Evolutionary conservation across 768 basidiomycete genomes (phyloP).

Genomic region (Tulasnella calospora): DNA sequence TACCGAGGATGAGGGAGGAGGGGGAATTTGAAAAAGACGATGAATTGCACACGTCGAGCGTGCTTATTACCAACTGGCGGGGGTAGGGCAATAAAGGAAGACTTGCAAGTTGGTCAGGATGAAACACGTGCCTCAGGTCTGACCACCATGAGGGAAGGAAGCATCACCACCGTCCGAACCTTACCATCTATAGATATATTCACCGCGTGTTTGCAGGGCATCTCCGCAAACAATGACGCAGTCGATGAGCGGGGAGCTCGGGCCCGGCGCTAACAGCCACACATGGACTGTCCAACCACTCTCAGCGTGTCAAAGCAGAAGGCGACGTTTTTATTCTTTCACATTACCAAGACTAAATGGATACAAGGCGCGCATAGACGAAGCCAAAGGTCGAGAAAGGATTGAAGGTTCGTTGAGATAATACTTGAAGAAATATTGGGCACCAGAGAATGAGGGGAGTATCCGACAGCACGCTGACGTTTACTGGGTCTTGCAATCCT

Average conservation of each 20-base stretch:
- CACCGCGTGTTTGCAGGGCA: neutral
- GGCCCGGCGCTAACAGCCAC: neutral
- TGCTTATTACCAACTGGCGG: neutral
- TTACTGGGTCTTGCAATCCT: constrained; percentile 25
- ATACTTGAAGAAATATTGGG: neutral
- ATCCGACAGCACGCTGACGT: neutral
- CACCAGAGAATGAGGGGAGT: neutral
- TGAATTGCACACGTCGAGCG: neutral
- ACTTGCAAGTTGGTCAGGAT: neutral
- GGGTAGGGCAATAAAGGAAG: neutral
- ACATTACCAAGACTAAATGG: neutral
- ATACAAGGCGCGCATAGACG: neutral
- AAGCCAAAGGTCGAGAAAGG: neutral
- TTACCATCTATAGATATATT: neutral
- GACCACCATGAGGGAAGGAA: neutral
- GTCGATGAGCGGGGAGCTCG: neutral
- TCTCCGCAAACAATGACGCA: neutral
- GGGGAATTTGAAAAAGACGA: neutral
- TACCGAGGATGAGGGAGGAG: neutral
- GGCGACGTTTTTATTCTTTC: neutral
- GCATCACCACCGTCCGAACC: neutral
- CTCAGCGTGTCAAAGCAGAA: neutral
- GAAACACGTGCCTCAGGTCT: neutral
- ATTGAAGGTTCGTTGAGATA: neutral
- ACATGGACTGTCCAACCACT: neutral